Base-by-base conservation (phyloP, 805 yeast genomes). In the Lachancea fermentati region DNA sequence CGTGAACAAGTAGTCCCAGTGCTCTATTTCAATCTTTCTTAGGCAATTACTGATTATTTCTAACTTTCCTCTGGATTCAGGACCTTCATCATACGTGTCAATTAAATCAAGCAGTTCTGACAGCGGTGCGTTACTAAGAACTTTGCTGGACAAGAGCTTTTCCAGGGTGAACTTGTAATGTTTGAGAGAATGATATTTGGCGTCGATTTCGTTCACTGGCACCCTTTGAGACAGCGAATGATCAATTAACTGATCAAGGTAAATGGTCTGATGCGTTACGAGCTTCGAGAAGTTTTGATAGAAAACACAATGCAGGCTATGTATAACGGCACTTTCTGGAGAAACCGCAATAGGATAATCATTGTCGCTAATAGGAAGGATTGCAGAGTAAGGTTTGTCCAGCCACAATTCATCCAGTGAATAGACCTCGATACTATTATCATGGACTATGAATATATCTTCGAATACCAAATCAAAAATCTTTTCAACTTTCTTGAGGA, bases 131-230 rank as follows among this genome's bases (percentile, higher is more conserved):
- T 51, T 47, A 4, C 46, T 45, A 15, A 59, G 32, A 7, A 62
- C 45, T 32, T 50, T 53, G 11, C 47, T 39, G 2, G 64, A 58
- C 16, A 62, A 44, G 5, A 62, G 49, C 30, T 60, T 62, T 35
- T 62, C 67, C 29, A 62, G 34, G 2, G 63, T 56, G 51, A 62
- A 62, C 11, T 55, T 55, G 37, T 57, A 62, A 39, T 61, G 59
- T 15, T 52, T 52, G 17, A 58, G 36, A 1, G 49, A 19, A 14
- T 48, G 45, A 43, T 52, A 60, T 6, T 51, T 46, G 1, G 36
- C 34, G 18, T 52, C 51, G n/a, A 62, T 55, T 4, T 42, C 43
- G n/a, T 44, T 47, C n/a, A 42, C 17, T 19, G 41, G 28, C 4
- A 40, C 36, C 5, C 46, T 48, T 18, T 40, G 41, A 2, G 41